These are phyloP conservation scores for Asterophora lycoperdoides DNA, from an alignment of 768 basidiomycete species.

Conservation along the genomic window DNA sequence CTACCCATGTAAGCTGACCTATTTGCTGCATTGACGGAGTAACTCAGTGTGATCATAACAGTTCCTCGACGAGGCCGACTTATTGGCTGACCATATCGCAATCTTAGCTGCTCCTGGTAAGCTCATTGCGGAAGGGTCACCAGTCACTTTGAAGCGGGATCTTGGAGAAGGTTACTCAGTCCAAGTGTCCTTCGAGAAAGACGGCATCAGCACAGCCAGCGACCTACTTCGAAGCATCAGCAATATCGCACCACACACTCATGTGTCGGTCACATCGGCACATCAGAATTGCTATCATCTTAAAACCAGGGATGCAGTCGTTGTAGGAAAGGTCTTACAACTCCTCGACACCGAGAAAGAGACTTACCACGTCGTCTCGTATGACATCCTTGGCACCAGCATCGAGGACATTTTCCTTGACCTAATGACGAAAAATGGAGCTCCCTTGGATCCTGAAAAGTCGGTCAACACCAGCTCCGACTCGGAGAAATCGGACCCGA, in stretches of 20 bases:
- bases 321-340: conserved; percentile 53
- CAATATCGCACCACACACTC: conserved; percentile 40
- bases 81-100: conserved; percentile 72
- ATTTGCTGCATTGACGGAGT: not conserved
- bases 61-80: conserved; percentile 78
- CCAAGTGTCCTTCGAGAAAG: conserved; percentile 45
- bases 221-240: conserved; percentile 41
- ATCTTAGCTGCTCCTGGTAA: conserved; percentile 74
- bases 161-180: conserved; percentile 72
- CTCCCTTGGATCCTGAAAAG: conserved; percentile 17
- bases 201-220: conserved; percentile 18
- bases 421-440: conserved; percentile 51
- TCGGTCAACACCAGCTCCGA: conserved; percentile 10
- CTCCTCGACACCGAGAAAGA: conserved; percentile 44
- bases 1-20: conserved; percentile 58
- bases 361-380: conserved; percentile 40
- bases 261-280: conserved; percentile 39
- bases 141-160: conserved; percentile 66
- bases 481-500: conserved; percentile 12
- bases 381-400: conserved; percentile 67
- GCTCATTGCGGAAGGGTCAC: conserved; percentile 67
- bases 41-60: conserved; percentile 18
- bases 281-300: conserved; percentile 51
- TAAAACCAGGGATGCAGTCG: conserved; percentile 50
- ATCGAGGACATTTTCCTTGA: conserved; percentile 81